phyloP scores from a whole-genome alignment of 208 protist genomes.

The Perkinsela sp. region DNA sequence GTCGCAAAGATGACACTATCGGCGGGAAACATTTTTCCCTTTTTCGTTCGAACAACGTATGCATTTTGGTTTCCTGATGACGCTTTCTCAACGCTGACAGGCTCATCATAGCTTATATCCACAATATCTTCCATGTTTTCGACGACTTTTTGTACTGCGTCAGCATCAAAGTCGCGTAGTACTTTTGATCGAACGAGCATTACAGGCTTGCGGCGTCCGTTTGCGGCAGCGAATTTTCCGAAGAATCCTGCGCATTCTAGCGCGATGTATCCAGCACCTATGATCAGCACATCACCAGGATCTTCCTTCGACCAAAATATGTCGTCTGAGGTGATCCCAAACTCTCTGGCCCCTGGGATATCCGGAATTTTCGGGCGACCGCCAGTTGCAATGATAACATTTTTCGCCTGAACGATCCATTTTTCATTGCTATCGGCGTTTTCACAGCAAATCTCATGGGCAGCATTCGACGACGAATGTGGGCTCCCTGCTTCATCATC shows the following conservation, averaged over 20 bases:
- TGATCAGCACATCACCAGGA: slow-evolving; percentile 30
- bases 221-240: too few relatives aligned
- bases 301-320: slow-evolving; percentile 44
- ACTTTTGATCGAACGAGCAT: slow-evolving; percentile 44
- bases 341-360: slow-evolving; percentile 43
- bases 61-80: slow-evolving; percentile 27
- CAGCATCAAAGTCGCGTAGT: slow-evolving; percentile 51
- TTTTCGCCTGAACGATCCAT: slow-evolving; percentile 23
- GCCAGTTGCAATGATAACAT: slow-evolving; percentile 50
- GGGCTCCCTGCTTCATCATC: slow-evolving; percentile 10
- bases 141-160: slow-evolving; percentile 30
- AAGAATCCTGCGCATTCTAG: slow-evolving; percentile 66
- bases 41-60: slow-evolving; percentile 34
- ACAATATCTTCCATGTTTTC: slow-evolving; percentile 35
- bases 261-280: slow-evolving; percentile 62
- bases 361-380: slow-evolving; percentile 39
- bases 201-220: slow-evolving; percentile 30
- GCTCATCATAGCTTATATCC: slow-evolving; percentile 32
- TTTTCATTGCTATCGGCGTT: slow-evolving; percentile 23
- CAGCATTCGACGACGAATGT: too few relatives aligned
- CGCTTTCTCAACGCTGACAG: slow-evolving; percentile 26
- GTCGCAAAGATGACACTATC: slow-evolving; percentile 82
- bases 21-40: slow-evolving; percentile 29
- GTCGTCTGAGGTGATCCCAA: slow-evolving; percentile 61
- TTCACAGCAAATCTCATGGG: too few relatives aligned